Conservation (phyloP, 1,139 yeast species). For the Scheffersomyces lignicola region DNA sequence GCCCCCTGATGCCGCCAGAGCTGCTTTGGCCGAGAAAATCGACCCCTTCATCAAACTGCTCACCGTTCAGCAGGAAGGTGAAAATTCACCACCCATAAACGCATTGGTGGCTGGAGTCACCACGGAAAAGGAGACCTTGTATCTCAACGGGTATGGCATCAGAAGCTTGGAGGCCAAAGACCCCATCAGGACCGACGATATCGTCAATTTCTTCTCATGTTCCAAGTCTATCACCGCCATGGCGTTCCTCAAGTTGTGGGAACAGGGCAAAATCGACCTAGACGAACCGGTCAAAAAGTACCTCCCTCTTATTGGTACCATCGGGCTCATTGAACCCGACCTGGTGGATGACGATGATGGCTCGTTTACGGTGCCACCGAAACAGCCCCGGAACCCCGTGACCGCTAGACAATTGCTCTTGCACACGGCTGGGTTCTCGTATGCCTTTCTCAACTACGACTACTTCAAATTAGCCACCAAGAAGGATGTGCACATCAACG, state of each 20-base stretch:
- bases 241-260: constrained; percentile 47
- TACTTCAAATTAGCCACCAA: constrained; percentile 21
- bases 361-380: constrained; percentile 27
- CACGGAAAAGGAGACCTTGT: constrained; percentile 20
- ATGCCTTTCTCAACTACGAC: constrained; percentile 41
- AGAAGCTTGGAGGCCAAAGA: constrained; percentile 20
- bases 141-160: constrained; percentile 26
- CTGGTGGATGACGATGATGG: constrained; percentile 36
- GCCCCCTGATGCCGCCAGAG: constrained; percentile 19
- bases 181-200: constrained; percentile 24
- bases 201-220: constrained; percentile 44
- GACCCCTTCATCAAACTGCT: constrained; percentile 2
- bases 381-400: constrained; percentile 34
- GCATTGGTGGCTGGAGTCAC: constrained; percentile 24
- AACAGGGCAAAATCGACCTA: constrained; percentile 41
- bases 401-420: constrained; percentile 50
- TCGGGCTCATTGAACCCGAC: constrained; percentile 41
- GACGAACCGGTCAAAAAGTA: constrained; percentile 41
- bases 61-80: neutral
- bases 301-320: constrained; percentile 40
- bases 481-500: constrained; percentile 20
- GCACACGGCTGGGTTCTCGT: constrained; percentile 55
- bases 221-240: constrained; percentile 51
- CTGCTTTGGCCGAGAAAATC: neutral
- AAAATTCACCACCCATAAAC: constrained; percentile 2